phyloP scores from a whole-genome alignment of 352 stramenopile species.

The Phytophthora uliginosa region DNA sequence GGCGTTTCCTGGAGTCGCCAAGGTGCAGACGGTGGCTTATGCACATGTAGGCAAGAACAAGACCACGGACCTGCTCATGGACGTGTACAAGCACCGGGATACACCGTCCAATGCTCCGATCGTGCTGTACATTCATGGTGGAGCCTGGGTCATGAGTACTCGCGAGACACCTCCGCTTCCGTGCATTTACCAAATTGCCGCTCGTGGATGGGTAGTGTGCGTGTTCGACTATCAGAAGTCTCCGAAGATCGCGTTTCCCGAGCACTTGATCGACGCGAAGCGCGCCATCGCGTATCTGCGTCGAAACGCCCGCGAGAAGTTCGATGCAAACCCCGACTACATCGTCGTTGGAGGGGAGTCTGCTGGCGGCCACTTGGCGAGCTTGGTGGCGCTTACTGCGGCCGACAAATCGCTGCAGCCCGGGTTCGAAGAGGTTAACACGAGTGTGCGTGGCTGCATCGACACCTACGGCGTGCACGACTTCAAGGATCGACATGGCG shows the following conservation, averaged over 20 bases:
- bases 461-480: slow-evolving; percentile 85
- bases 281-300: slow-evolving; percentile 76
- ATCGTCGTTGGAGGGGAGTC: slow-evolving; percentile 83
- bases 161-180: slow-evolving; percentile 55
- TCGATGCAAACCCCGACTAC: slow-evolving; percentile 69
- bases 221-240: slow-evolving; percentile 84
- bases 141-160: slow-evolving; percentile 77
- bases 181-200: slow-evolving; percentile 70
- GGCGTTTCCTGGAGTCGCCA: slow-evolving; percentile 61
- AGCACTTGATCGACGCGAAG: slow-evolving; percentile 79
- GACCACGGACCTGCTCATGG: slow-evolving; percentile 72
- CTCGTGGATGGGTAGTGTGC: slow-evolving; percentile 75
- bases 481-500: slow-evolving; percentile 72
- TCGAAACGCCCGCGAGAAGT: slow-evolving; percentile 47
- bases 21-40: slow-evolving; percentile 65
- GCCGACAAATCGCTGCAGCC: slow-evolving; percentile 75
- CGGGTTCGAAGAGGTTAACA: slow-evolving; percentile 83
- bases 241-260: slow-evolving; percentile 71
- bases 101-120: slow-evolving; percentile 71
- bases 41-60: slow-evolving; percentile 73
- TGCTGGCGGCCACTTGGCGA: slow-evolving; percentile 75
- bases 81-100: slow-evolving; percentile 74
- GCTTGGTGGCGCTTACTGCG: slow-evolving; percentile 72
- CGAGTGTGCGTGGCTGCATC: slow-evolving; percentile 75
- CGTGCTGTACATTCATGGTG: slow-evolving; percentile 83